phyloP scores from a whole-genome alignment of 305 asterid species.

The Solanum hybrid region DNA sequence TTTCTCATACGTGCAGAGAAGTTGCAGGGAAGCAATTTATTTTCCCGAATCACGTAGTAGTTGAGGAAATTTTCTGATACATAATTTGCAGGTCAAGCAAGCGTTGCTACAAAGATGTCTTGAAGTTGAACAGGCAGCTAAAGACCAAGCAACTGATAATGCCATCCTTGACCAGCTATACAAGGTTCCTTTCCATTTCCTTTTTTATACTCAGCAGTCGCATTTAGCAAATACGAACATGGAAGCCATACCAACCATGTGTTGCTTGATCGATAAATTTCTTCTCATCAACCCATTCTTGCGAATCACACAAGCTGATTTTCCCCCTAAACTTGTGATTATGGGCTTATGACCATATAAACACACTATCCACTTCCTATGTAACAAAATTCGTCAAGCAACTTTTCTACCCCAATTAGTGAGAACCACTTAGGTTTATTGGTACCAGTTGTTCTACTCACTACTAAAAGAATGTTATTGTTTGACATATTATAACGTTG shows the following conservation, averaged over 20 bases:
- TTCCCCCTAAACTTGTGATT: not conserved
- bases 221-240: not conserved
- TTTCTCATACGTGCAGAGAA: not conserved
- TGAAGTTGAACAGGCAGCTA: conserved; percentile 82
- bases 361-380: not conserved
- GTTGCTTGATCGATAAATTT: not conserved
- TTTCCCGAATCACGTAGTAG: not conserved
- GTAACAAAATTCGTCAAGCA: not conserved
- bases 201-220: not conserved
- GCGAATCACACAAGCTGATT: not conserved
- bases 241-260: not conserved
- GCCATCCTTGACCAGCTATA: conserved; percentile 81
- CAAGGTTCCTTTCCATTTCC: conserved; percentile 29
- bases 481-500: not conserved
- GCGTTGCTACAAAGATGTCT: conserved; percentile 52
- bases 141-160: conserved; percentile 92
- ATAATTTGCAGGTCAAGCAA: conserved; percentile 59
- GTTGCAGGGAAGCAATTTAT: not conserved
- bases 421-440: not conserved
- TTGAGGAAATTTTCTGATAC: not conserved
- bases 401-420: not conserved
- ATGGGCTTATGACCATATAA: not conserved
- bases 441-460: not conserved
- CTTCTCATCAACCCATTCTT: not conserved
- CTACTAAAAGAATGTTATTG: not conserved